Base-by-base conservation (phyloP, 371 early-diverging fungal species). In the Entomophthora muscae region DNA sequence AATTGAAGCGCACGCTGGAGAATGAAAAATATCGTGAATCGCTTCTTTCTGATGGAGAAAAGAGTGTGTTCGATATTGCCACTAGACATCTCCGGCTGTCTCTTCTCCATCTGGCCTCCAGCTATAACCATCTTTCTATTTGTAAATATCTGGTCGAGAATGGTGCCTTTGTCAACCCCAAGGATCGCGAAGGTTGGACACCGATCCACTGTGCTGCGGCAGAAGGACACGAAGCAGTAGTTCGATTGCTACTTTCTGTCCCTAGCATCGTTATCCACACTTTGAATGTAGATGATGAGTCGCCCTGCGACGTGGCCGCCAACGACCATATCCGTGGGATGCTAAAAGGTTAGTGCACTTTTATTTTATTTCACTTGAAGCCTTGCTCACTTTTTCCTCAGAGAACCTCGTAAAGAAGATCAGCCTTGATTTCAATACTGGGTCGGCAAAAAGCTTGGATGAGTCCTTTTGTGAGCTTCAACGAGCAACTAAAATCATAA, bases 141-240 rank as follows among this genome's bases (percentile, higher is more conserved):
- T 79, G 75, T 24, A 65, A 67, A 57, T 65, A 73, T 56, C 67
- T 82, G 61, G 63, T 84, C 29, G 66, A 72, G 7, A 66, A 63
- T 0, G 70, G 70, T 2, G 72, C 75, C 1, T 56, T 64, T 33
- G 76, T 80, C 52, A 82, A 82, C 60, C 65, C 74, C 27, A 52
- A 66, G 1, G 83, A 84, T 63, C 57, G 65, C 42, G 81, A 80
- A 66, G 73, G 73, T 68, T 83, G 83, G 83, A 83, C 85, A 1
- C 81, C 85, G 3, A 66, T 85, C 65, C 85, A 85, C 64, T 80
- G 79, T 64, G 83, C 83, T 2, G 74, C 77, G 32, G 83, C 80
- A 0, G 83, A 81, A 66, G 82, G 83, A 0, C 77, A 82, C 61
- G 31, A 76, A 27, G 72, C 70, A 0, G 69, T 81, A 22, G 68